These are phyloP conservation scores for Calamus simplicifolius DNA, from an alignment of 176 grass and related monocot genomes.

Conservation along the genomic window DNA sequence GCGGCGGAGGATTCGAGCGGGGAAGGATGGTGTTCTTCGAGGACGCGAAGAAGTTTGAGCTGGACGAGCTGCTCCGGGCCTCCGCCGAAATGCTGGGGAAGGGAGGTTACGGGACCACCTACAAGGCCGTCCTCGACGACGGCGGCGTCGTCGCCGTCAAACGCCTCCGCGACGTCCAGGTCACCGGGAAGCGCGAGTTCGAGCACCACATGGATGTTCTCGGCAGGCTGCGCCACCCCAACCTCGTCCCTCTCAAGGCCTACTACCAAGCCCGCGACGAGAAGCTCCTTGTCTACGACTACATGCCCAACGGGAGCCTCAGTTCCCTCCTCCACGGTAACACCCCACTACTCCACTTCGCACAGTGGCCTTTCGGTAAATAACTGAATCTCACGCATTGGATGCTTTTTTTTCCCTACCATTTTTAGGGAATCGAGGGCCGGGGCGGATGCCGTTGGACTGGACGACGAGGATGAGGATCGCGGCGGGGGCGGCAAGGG, in stretches of 20 bases:
- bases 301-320: constrained; percentile 93
- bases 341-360: background rate
- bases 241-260: constrained; percentile 62
- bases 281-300: constrained; percentile 97
- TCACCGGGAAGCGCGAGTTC: constrained; percentile 63
- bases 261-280: constrained; percentile 97
- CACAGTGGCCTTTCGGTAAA: too few species aligned
- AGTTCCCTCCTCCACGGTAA: constrained; percentile 80
- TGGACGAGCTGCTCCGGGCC: constrained; percentile 84
- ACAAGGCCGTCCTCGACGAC: constrained; percentile 86
- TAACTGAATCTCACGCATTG: too few species aligned
- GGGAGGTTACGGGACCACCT: constrained; percentile 73
- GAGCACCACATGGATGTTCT: constrained; percentile 83
- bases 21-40: constrained; percentile 87
- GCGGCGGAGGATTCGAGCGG: constrained; percentile 40
- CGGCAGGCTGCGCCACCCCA: constrained; percentile 60
- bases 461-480: constrained; percentile 68
- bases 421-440: constrained; percentile 65
- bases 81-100: constrained; percentile 99
- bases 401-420: too few species aligned
- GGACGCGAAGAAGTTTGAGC: constrained; percentile 52
- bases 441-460: constrained; percentile 66
- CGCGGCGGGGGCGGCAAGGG: constrained; percentile 47
- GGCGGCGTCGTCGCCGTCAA: constrained; percentile 78
- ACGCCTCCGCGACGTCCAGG: constrained; percentile 57